A percentile compares a stretch with the other conserved stretches of the same genome.
These are phyloP conservation scores for Tricholomella constricta DNA, from an alignment of 768 basidiomycete genomes.

Conservation along the genomic window DNA sequence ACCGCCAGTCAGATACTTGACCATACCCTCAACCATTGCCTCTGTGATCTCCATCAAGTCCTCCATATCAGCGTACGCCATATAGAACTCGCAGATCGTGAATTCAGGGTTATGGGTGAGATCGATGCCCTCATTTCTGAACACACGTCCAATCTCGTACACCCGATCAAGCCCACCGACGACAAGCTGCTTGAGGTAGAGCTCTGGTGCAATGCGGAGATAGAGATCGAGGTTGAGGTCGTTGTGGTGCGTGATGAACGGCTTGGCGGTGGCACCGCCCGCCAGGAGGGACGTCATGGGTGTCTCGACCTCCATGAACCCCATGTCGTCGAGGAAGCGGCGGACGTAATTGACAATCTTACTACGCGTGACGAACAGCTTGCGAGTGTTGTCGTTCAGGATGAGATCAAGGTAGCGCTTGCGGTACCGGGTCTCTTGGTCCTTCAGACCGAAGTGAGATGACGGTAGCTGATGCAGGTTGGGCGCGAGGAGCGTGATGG, in stretches of 20 bases:
- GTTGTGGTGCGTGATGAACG: slow-evolving; percentile 98
- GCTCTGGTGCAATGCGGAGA: slow-evolving; percentile 96
- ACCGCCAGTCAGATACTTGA: slow-evolving; percentile 82
- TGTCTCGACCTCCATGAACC: slow-evolving; percentile 99
- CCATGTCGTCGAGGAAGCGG: slow-evolving; percentile 84
- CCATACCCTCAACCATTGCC: slow-evolving; percentile 84
- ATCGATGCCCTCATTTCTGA: slow-evolving; percentile 98
- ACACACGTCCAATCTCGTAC: slow-evolving; percentile 97
- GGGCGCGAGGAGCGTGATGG: slow-evolving; percentile 88
- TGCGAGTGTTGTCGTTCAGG: slow-evolving; percentile 86
- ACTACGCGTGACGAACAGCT: slow-evolving; percentile 87
- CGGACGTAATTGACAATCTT: slow-evolving; percentile 92
- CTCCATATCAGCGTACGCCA: slow-evolving; percentile 99
- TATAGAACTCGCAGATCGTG: slow-evolving; percentile 99
- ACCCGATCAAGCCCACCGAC: slow-evolving; percentile 98
- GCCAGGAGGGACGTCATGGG: slow-evolving; percentile 97
- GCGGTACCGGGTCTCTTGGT: slow-evolving; percentile 95
- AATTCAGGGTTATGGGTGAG: slow-evolving; percentile 99
- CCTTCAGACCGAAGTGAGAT: slow-evolving; percentile 91
- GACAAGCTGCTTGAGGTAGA: slow-evolving; percentile 96
- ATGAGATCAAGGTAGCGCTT: slow-evolving; percentile 99
- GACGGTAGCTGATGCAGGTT: slow-evolving; percentile 97
- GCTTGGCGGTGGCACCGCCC: slow-evolving; percentile 98
- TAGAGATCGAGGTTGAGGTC: slow-evolving; percentile 95
- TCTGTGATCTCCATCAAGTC: slow-evolving; percentile 99